Percentiles rank a stretch among this genome's conserved stretches.
phyloP scores from a whole-genome alignment of 179 eudicot genomes.

The Heliamphora pulchella region DNA sequence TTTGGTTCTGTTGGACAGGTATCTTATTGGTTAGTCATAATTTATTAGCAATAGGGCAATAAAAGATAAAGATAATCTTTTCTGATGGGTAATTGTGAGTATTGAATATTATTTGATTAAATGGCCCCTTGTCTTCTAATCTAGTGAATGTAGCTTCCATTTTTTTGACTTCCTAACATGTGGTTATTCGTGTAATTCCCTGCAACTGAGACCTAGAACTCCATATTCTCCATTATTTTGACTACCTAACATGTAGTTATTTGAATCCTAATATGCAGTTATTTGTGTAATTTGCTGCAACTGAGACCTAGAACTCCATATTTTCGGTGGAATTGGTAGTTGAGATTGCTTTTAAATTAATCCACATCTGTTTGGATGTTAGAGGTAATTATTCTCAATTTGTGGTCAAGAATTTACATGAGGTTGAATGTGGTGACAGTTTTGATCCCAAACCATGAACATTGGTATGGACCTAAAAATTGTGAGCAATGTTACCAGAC shows the following conservation, averaged over 20 bases:
- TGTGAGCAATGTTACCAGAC: neutral
- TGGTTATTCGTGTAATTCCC: neutral
- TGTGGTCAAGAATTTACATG: neutral
- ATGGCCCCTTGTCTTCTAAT: neutral
- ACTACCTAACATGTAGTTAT: too few relatives aligned
- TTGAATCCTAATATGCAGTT: too few relatives aligned
- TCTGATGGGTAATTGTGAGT: too few relatives aligned
- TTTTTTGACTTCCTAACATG: neutral
- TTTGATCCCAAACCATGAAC: too few relatives aligned
- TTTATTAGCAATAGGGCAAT: neutral
- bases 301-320: too few relatives aligned
- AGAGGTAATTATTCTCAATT: neutral
- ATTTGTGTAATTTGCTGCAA: too few relatives aligned
- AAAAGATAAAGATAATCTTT: neutral
- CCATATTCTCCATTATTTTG: too few relatives aligned
- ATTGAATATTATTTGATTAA: neutral
- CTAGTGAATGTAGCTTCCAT: neutral
- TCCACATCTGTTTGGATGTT: too few relatives aligned
- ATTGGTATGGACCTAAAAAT: neutral
- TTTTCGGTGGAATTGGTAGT: neutral
- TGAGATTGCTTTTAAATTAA: neutral
- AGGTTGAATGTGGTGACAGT: neutral
- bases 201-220: neutral
- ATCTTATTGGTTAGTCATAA: neutral
- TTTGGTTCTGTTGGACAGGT: constrained; percentile 99